phyloP scores from a whole-genome alignment of 306 rosid species.

The Cucurbita pepo region DNA sequence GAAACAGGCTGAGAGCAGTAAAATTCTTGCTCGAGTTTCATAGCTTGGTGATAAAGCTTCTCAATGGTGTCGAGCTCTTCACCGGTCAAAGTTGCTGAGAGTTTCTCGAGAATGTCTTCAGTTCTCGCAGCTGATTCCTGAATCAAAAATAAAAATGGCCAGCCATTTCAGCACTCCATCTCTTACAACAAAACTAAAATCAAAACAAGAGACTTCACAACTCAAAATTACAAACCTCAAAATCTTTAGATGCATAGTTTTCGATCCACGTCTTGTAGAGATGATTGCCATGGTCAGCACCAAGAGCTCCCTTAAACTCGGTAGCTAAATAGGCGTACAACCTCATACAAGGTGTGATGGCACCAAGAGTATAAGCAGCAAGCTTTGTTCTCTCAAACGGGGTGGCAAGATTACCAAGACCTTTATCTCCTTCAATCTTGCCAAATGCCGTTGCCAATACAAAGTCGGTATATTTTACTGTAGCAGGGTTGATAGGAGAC shows the following conservation, averaged over 20 bases:
- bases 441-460: conserved; percentile 95
- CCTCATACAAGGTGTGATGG: conserved; percentile 96
- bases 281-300: conserved; percentile 31
- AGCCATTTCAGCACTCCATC: conserved; percentile 21
- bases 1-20: conserved; percentile 62
- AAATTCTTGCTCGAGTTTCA: conserved; percentile 86
- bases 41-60: conserved; percentile 88
- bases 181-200: background rate
- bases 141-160: conserved; percentile 40
- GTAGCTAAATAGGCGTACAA: conserved; percentile 78
- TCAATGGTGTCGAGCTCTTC: conserved; percentile 93
- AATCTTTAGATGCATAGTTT: conserved; percentile 56
- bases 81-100: conserved; percentile 88
- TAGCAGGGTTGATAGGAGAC: conserved; percentile 47
- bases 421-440: conserved; percentile 75
- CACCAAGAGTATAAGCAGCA: conserved; percentile 91
- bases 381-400: conserved; percentile 96
- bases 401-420: conserved; percentile 88
- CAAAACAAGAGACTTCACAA: conserved; percentile 6
- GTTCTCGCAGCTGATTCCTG: conserved; percentile 73
- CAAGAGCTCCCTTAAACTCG: conserved; percentile 41
- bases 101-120: conserved; percentile 93
- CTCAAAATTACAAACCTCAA: conserved; percentile 56
- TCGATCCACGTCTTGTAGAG: conserved; percentile 83
- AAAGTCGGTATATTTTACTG: conserved; percentile 71